These are phyloP conservation scores for Adiantum capillusveneris DNA, from an alignment of 75 land plant species.

Conservation along the genomic window DNA sequence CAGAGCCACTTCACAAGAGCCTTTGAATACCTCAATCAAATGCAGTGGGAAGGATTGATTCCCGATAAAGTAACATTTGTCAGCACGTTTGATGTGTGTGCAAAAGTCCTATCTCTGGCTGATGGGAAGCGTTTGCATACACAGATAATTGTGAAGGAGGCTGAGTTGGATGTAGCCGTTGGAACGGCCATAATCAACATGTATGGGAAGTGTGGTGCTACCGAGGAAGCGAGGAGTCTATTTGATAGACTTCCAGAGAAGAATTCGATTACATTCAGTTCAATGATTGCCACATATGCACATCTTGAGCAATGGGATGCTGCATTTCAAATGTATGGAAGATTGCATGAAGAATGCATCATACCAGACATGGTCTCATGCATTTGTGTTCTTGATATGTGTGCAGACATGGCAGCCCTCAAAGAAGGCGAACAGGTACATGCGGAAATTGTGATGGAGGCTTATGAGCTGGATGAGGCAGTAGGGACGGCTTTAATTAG, in stretches of 20 bases:
- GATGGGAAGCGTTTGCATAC: constrained; percentile 44
- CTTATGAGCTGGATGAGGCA: constrained; percentile 22
- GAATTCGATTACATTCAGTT: constrained; percentile 54
- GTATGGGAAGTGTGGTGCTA: constrained; percentile 51
- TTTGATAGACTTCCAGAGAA: constrained; percentile 34
- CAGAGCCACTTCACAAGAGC: constrained; percentile 41
- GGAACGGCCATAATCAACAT: constrained; percentile 43
- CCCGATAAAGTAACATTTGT: constrained; percentile 40
- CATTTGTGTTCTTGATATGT: constrained; percentile 35
- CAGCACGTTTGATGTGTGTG: constrained; percentile 45
- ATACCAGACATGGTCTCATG: constrained; percentile 45
- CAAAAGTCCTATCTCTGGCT: constrained; percentile 20
- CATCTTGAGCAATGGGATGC: constrained; percentile 24
- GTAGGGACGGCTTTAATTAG: constrained; percentile 38
- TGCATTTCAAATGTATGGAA: constrained; percentile 26
- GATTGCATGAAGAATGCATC: constrained; percentile 24
- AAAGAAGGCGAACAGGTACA: constrained; percentile 46
- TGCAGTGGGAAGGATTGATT: constrained; percentile 23
- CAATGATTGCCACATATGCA: constrained; percentile 33
- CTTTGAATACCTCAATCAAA: constrained; percentile 37
- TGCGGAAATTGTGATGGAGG: constrained; percentile 22
- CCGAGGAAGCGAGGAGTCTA: constrained; percentile 19
- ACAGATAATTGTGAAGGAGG: constrained; percentile 18
- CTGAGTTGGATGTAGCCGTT: constrained; percentile 31
- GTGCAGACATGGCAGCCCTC: constrained; percentile 20